Evolutionary conservation across 495 filamentous ascomycete species (phyloP).

Genomic region (Aspergillus bertholletiae): DNA sequence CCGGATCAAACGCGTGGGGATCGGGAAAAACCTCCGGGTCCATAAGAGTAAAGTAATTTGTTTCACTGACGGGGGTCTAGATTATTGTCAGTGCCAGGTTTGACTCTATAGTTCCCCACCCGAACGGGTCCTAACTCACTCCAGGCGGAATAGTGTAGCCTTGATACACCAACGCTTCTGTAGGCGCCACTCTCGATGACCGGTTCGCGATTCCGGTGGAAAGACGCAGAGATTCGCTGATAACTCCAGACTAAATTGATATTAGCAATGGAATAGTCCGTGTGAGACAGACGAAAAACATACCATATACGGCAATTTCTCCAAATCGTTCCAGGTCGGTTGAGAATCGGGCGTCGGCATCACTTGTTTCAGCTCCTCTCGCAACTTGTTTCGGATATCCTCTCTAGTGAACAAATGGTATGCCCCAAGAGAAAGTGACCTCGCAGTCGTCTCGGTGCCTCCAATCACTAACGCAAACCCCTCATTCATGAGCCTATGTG

Average conservation of each 20-base stretch:
- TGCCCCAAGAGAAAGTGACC: slow-evolving; percentile 13
- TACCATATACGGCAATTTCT: slow-evolving; percentile 50
- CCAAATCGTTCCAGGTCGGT: slow-evolving; percentile 38
- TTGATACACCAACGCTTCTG: slow-evolving; percentile 38
- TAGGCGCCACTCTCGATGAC: slow-evolving; percentile 38
- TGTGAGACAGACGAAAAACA: not conserved
- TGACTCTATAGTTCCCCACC: not conserved
- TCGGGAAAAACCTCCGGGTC: slow-evolving; percentile 47
- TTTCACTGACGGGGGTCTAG: slow-evolving; percentile 44
- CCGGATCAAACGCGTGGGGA: slow-evolving; percentile 44
- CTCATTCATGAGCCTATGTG: slow-evolving; percentile 35
- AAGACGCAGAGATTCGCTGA: slow-evolving; percentile 46
- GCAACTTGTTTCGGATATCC: slow-evolving; percentile 14
- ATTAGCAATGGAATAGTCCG: not conserved
- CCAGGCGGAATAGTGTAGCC: slow-evolving; percentile 32
- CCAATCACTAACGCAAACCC: slow-evolving; percentile 33
- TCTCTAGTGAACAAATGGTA: slow-evolving; percentile 15
- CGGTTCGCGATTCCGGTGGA: slow-evolving; percentile 37
- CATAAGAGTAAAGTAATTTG: slow-evolving; percentile 40
- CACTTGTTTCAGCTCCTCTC: slow-evolving; percentile 29
- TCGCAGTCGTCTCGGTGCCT: slow-evolving; percentile 41
- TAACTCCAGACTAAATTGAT: slow-evolving; percentile 31
- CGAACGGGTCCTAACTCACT: slow-evolving; percentile 15
- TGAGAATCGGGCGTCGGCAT: slow-evolving; percentile 25
- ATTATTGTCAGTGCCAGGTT: not conserved